Base-by-base conservation (phyloP, 345 rosid genomes). In the Corchorus olitorius region DNA sequence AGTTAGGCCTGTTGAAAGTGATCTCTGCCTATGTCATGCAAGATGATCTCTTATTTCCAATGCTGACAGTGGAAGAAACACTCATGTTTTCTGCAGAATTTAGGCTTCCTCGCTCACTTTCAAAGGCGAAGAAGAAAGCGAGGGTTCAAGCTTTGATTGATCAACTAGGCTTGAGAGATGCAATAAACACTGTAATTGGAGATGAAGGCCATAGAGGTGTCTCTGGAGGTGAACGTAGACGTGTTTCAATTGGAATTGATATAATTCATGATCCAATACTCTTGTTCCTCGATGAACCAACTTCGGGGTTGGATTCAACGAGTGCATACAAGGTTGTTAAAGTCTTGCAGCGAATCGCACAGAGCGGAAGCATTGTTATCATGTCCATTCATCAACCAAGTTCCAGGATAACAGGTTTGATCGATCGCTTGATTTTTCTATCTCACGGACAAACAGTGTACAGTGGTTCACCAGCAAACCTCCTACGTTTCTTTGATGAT, bases 1-100 rank as follows among this genome's bases (percentile, higher is more conserved):
- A 91, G 52, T 91, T 97, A 1, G 78, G 87, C 52, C 81, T 94
- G 6, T 77, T 85, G 87, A 94, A 92, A 79, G 88, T 90, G 62
- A 94, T 94, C 15, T 94, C 97, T 0, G 97, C 97, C 46, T 94
- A 92, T 70, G 98, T 94, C 5, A 89, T 89, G 97, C 98, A 94
- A 77, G 97, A 94, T 50, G 98, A 94, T 75, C 89, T 92, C 19
- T 81, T 92, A 62, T 94, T 92, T 50, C 98, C 97, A 0, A 94
- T 94, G 98, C 81, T 94, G 20, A 94, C 97, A 0, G 93, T 94
- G 10, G 92, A 94, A 67, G 98, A 94, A 79, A 94, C 97, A 1
- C 80, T 94, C 41, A 94, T 89, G 97, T 92, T 92, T 82, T 84
- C 97, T 0, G 97, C 97, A 6, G 97, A 92, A 83, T 94, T 94